phyloP scores from a whole-genome alignment of 2,329 filamentous ascomycete genomes.

The Pseudogymnoascus sp. region DNA sequence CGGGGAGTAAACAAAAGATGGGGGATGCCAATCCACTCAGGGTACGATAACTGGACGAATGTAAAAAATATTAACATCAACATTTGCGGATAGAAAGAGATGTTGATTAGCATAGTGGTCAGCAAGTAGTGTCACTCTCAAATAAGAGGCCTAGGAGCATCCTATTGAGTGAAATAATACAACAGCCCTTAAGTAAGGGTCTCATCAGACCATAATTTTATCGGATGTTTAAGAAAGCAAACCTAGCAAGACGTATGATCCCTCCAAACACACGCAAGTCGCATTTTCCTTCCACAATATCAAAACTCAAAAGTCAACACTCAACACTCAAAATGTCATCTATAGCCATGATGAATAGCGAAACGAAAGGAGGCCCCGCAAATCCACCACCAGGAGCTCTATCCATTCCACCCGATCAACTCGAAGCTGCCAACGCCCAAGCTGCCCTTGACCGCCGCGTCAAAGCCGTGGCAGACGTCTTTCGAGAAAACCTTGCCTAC shows the following conservation, averaged over 20 bases:
- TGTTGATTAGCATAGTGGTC: neutral
- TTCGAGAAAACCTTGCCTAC: too few species aligned
- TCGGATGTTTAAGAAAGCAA: neutral
- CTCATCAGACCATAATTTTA: neutral
- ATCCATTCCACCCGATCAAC: too few species aligned
- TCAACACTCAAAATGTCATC: neutral
- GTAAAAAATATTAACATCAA: neutral
- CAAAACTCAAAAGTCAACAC: neutral
- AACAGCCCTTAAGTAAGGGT: neutral
- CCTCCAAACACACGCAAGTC: neutral
- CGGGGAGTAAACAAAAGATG: neutral
- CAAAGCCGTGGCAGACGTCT: too few species aligned
- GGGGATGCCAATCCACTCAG: neutral
- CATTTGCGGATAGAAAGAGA: neutral
- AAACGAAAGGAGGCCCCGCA: neutral
- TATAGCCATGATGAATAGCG: neutral
- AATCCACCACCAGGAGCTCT: too few species aligned
- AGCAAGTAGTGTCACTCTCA: neutral
- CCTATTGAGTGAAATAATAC: neutral
- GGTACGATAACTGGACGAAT: neutral
- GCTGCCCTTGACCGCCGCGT: too few species aligned
- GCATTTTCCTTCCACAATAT: neutral
- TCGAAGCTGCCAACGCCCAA: too few species aligned
- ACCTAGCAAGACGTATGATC: neutral
- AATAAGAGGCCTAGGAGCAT: neutral